These are phyloP conservation scores for Ceratocystis cacaofunesta DNA, from an alignment of 2,329 filamentous ascomycete genomes.

Conservation along the genomic window DNA sequence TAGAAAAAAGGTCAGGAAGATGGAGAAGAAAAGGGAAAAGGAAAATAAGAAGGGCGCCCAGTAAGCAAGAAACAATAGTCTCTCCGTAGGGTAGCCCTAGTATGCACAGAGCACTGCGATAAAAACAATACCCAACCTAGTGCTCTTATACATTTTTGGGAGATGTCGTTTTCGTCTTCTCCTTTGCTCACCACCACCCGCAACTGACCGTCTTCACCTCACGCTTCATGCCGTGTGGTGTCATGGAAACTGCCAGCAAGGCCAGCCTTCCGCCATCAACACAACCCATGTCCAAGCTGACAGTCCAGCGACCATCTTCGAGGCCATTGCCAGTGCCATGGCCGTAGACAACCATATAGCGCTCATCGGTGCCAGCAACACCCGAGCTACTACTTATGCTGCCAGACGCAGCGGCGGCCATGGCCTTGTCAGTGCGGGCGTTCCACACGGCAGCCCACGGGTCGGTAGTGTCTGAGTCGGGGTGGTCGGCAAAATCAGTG, in stretches of 20 bases:
- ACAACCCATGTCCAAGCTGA: slow-evolving; percentile 77
- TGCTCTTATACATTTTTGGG: neutral
- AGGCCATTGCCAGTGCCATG: slow-evolving; percentile 68
- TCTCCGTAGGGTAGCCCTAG: too few species aligned
- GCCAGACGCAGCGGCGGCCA: neutral
- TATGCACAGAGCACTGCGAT: too few species aligned
- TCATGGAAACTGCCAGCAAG: slow-evolving; percentile 56
- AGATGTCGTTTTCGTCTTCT: neutral
- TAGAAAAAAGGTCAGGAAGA: neutral
- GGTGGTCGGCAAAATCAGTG: slow-evolving; percentile 35
- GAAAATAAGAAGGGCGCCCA: neutral
- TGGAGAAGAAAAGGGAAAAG: neutral
- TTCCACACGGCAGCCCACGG: slow-evolving; percentile 56
- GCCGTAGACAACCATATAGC: slow-evolving; percentile 66
- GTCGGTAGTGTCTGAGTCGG: slow-evolving; percentile 35
- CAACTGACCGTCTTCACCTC: slow-evolving; percentile 27
- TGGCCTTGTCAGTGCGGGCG: slow-evolving; percentile 29
- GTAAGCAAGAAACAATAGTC: too few species aligned
- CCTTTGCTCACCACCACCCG: slow-evolving; percentile 11
- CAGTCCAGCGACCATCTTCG: slow-evolving; percentile 47
- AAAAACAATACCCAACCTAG: too few species aligned
- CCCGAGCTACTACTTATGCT: slow-evolving; percentile 2
- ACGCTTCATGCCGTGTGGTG: slow-evolving; percentile 22
- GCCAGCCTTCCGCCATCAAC: slow-evolving; percentile 60
- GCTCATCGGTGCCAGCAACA: slow-evolving; percentile 20